These are phyloP conservation scores for Hirschioporus abietinus DNA, from an alignment of 768 basidiomycete genomes.

Conservation along the genomic window DNA sequence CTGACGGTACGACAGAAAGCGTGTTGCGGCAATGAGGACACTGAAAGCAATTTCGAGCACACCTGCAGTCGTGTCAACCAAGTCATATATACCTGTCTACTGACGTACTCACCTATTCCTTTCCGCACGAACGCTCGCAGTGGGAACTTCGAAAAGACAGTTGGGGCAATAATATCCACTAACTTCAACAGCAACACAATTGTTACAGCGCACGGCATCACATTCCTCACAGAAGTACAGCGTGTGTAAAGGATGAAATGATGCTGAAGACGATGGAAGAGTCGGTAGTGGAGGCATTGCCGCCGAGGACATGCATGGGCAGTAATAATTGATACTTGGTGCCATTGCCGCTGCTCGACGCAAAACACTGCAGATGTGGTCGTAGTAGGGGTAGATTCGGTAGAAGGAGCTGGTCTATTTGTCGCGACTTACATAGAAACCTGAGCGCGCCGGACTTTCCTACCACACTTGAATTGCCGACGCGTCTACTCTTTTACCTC, in stretches of 20 bases:
- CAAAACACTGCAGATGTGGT: not conserved
- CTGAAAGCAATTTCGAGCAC: slow-evolving; percentile 95
- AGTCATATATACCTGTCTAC: not conserved
- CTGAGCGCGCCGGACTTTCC: too few relatives aligned
- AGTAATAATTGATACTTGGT: slow-evolving; percentile 58
- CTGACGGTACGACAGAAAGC: slow-evolving; percentile 85
- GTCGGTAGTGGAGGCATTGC: slow-evolving; percentile 69
- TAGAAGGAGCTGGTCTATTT: not conserved
- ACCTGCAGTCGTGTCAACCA: slow-evolving; percentile 45
- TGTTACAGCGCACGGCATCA: slow-evolving; percentile 89
- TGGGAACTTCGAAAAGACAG: slow-evolving; percentile 97
- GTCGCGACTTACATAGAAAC: too few relatives aligned
- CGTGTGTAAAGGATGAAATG: slow-evolving; percentile 76
- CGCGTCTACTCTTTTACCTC: too few relatives aligned
- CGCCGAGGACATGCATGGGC: slow-evolving; percentile 60
- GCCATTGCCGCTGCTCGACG: slow-evolving; percentile 26
- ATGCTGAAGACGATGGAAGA: slow-evolving; percentile 69
- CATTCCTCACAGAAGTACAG: slow-evolving; percentile 99
- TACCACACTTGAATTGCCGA: too few relatives aligned
- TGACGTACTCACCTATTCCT: slow-evolving; percentile 72
- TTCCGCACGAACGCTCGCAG: slow-evolving; percentile 95
- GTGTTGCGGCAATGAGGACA: slow-evolving; percentile 93
- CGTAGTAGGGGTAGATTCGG: not conserved
- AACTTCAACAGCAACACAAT: slow-evolving; percentile 89
- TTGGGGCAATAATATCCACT: slow-evolving; percentile 98